These are phyloP conservation scores for Podospora appendiculata DNA, from an alignment of 495 filamentous ascomycete species.

Conservation along the genomic window DNA sequence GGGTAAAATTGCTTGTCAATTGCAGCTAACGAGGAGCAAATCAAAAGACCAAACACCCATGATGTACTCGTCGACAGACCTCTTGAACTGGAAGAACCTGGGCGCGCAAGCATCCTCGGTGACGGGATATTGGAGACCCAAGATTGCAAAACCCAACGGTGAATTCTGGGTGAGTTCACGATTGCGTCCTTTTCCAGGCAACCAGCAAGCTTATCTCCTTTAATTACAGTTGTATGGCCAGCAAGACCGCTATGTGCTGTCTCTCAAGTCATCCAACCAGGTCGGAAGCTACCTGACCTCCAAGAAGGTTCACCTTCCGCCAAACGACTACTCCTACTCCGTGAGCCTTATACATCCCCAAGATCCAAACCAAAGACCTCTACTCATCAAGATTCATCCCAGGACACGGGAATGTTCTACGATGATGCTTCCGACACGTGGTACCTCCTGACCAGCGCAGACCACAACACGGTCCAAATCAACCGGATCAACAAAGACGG, in stretches of 20 bases:
- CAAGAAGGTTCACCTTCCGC: constrained; percentile 34
- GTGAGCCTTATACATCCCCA: no score
- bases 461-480: constrained; percentile 41
- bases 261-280: constrained; percentile 22
- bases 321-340: constrained; percentile 35
- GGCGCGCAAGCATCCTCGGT: constrained; percentile 24
- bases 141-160: constrained; percentile 38
- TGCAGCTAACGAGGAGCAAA: constrained; percentile 9
- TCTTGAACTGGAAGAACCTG: constrained; percentile 38
- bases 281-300: constrained; percentile 26
- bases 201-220: no score
- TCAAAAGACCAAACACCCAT: constrained; percentile 20
- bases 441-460: constrained; percentile 38
- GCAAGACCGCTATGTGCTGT: constrained; percentile 35
- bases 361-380: no score
- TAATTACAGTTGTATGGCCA: constrained; percentile 25
- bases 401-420: constrained; percentile 38
- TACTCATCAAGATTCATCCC: no score
- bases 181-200: background rate
- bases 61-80: constrained; percentile 38
- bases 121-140: constrained; percentile 33
- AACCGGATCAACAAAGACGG: constrained; percentile 12
- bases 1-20: background rate
- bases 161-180: constrained; percentile 27
- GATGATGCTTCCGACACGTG: constrained; percentile 30